These are phyloP conservation scores for Coemansia guatemalensis DNA, from an alignment of 192 early-diverging fungal genomes.

Conservation along the genomic window DNA sequence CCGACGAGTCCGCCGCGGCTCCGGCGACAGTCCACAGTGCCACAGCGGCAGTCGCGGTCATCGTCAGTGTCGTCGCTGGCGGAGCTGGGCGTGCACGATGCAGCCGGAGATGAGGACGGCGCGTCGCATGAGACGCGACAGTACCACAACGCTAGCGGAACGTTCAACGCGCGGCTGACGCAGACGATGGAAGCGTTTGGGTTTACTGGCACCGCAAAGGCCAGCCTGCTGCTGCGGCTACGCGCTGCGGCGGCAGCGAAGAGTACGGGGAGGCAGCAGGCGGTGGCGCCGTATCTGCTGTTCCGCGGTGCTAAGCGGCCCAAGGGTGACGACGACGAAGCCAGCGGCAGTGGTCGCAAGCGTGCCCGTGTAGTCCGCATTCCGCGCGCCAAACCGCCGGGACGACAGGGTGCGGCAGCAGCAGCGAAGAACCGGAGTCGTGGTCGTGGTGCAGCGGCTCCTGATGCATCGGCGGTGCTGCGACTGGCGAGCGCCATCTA, in stretches of 20 bases:
- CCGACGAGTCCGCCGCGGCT: conserved; percentile 23
- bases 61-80: conserved; percentile 17
- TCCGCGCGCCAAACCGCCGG: conserved; percentile 27
- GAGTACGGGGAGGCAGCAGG: conserved; percentile 46
- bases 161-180: conserved; percentile 44
- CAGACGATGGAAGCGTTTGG: conserved; percentile 55
- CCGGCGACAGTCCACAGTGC: conserved; percentile 26
- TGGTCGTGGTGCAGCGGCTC: conserved; percentile 2
- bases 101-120: neutral
- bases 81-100: conserved; percentile 4
- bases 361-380: conserved; percentile 42
- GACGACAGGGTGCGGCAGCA: neutral
- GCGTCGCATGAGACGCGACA: conserved; percentile 6
- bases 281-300: conserved; percentile 48
- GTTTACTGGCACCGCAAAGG: conserved; percentile 42
- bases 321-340: neutral
- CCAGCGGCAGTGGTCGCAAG: conserved; percentile 23
- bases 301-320: conserved; percentile 13
- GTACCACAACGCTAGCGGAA: conserved; percentile 20
- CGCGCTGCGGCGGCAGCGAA: conserved; percentile 49
- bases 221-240: conserved; percentile 42
- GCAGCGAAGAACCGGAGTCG: conserved; percentile 11
- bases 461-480: conserved; percentile 44
- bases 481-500: conserved; percentile 51
- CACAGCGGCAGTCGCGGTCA: conserved; percentile 23